Evolutionary conservation across 2,329 filamentous ascomycete species (phyloP).

Genomic region (Talaromyces albobiverticillius): DNA sequence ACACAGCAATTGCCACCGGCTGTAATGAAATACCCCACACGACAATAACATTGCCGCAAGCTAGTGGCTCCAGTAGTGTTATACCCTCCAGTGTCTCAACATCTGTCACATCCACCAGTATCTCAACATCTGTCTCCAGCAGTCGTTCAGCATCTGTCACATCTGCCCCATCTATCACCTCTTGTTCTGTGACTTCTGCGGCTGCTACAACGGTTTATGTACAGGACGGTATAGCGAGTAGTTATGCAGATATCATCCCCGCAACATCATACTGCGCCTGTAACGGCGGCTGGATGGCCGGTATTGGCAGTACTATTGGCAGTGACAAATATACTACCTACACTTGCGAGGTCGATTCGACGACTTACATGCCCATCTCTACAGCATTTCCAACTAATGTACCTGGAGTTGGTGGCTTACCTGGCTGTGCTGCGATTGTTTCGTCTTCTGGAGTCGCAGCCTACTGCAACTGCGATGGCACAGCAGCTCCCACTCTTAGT

Average conservation of each 20-base stretch:
- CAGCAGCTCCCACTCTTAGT: background rate
- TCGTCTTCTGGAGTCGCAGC: background rate
- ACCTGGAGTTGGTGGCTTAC: background rate
- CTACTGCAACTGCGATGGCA: background rate
- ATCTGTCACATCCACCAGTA: no score
- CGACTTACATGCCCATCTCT: background rate
- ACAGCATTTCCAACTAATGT: background rate
- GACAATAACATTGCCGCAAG: no score
- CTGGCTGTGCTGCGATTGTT: background rate
- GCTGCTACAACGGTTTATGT: no score
- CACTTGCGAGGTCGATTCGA: background rate
- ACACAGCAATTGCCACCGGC: no score
- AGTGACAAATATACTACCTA: background rate
- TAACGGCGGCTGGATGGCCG: background rate
- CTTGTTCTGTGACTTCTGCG: background rate
- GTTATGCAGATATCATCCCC: no score
- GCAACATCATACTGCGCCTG: background rate
- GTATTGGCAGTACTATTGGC: conserved; percentile 2
- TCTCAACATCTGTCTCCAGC: no score
- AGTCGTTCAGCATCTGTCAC: no score
- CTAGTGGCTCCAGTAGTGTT: no score
- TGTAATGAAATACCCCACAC: no score
- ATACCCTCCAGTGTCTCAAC: no score
- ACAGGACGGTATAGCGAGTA: background rate
- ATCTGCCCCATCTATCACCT: background rate